phyloP scores from a whole-genome alignment of 495 filamentous ascomycete species.

The Aspergillus saccharolyticus region DNA sequence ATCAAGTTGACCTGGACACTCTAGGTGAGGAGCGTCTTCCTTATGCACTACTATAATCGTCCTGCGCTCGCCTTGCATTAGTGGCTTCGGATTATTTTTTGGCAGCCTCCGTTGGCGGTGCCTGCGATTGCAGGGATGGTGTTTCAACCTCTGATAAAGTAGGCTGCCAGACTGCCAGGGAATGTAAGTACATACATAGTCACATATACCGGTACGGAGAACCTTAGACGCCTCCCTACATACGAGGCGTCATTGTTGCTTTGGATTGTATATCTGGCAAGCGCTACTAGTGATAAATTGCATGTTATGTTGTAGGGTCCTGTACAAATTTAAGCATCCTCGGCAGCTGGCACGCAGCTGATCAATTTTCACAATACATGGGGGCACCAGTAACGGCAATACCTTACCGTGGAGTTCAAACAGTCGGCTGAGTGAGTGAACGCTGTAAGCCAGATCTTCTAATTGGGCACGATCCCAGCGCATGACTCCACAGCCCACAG shows the following conservation, averaged over 20 bases:
- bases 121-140: not conserved
- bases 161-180: not conserved
- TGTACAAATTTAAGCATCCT: not conserved
- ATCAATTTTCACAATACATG: too few relatives aligned
- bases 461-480: slow-evolving; percentile 2
- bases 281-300: too few relatives aligned
- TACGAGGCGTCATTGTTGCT: not conserved
- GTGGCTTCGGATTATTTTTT: not conserved
- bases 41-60: not conserved
- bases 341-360: not conserved
- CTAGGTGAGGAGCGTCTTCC: not conserved
- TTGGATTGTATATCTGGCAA: not conserved
- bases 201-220: too few relatives aligned
- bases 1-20: not conserved
- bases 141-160: not conserved
- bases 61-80: not conserved
- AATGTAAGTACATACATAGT: not conserved
- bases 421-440: slow-evolving; percentile 6
- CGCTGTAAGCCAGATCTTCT: not conserved
- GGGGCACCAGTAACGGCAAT: too few relatives aligned
- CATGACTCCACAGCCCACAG: not conserved
- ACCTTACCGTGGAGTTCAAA: too few relatives aligned
- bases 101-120: not conserved
- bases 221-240: too few relatives aligned
- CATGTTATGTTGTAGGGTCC: too few relatives aligned